Percentiles rank a stretch among this genome's conserved stretches.
Evolutionary conservation across 352 stramenopile species (phyloP).

Genomic region (Pythium phragmitis): DNA sequence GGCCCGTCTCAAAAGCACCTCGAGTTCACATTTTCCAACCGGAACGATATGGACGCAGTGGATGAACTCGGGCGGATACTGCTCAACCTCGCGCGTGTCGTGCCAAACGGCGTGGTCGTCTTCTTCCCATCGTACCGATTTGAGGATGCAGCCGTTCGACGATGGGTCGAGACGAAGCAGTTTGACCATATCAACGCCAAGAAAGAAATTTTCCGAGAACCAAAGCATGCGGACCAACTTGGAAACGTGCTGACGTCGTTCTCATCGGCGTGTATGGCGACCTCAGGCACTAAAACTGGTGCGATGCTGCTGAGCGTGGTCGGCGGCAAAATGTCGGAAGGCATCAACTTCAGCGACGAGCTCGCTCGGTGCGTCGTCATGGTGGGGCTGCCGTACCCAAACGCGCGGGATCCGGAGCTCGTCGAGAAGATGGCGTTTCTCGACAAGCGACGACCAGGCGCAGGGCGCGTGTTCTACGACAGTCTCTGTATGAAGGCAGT

Average conservation of each 20-base stretch:
- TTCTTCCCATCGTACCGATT: constrained; percentile 99
- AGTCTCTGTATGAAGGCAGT: constrained; percentile 99
- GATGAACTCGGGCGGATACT: constrained; percentile 95
- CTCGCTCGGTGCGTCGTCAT: constrained; percentile 97
- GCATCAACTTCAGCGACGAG: constrained; percentile 99
- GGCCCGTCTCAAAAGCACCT: constrained; percentile 89
- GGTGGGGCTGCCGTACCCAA: constrained; percentile 98
- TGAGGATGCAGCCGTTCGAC: constrained; percentile 84
- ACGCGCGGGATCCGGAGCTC: constrained; percentile 95
- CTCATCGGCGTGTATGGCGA: constrained; percentile 53
- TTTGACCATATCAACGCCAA: constrained; percentile 85
- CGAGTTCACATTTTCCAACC: constrained; percentile 92
- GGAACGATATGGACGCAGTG: constrained; percentile 70
- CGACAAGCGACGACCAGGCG: constrained; percentile 57
- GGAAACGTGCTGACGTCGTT: constrained; percentile 88
- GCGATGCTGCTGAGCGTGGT: constrained; percentile 96
- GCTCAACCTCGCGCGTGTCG: constrained; percentile 87
- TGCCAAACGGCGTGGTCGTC: constrained; percentile 95
- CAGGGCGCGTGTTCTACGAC: constrained; percentile 94
- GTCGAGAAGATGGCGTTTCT: constrained; percentile 97
- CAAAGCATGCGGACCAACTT: constrained; percentile 92
- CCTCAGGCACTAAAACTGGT: constrained; percentile 29
- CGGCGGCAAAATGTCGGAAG: constrained; percentile 99
- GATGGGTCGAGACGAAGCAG: constrained; percentile 84
- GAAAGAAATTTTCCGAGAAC: constrained; percentile 94